These are phyloP conservation scores for Fusarium globosum DNA, from an alignment of 2,329 filamentous ascomycete genomes.

Conservation along the genomic window DNA sequence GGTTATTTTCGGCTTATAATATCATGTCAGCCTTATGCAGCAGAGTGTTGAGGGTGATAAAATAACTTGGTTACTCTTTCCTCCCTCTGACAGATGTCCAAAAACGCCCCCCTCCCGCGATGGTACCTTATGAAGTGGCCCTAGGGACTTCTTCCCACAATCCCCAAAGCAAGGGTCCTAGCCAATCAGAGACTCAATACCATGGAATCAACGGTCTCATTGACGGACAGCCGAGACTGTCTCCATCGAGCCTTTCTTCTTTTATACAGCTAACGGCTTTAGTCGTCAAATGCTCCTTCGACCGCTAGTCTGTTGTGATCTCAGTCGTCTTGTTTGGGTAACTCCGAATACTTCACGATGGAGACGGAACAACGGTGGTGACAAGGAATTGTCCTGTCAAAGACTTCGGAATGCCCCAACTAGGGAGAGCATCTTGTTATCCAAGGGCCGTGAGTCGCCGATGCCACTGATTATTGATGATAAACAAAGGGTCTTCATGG, in stretches of 20 bases:
- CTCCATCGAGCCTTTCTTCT: conserved; percentile 25
- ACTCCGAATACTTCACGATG: conserved; percentile 29
- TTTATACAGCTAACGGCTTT: conserved; percentile 18
- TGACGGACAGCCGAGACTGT: conserved; percentile 7
- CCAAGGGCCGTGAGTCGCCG: not conserved
- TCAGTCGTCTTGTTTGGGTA: conserved; percentile 9
- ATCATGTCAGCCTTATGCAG: no score
- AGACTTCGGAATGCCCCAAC: conserved; percentile 8
- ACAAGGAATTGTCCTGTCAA: not conserved
- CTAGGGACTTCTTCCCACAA: not conserved
- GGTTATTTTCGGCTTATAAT: no score
- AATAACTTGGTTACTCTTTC: no score
- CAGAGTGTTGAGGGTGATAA: no score
- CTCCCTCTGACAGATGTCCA: no score
- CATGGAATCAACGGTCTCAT: conserved; percentile 1
- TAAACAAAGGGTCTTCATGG: not conserved
- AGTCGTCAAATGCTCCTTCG: conserved; percentile 9
- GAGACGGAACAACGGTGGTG: conserved; percentile 28
- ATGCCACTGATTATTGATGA: not conserved
- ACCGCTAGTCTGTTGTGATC: conserved; percentile 20
- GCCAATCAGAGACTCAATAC: conserved; percentile 24
- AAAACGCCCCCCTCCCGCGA: no score
- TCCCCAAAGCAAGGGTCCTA: not conserved
- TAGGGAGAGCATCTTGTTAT: not conserved
- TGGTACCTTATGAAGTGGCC: not conserved